Conservation (phyloP, 1,284 basidiomycete species). For the Ceratobasidium theobromae region DNA sequence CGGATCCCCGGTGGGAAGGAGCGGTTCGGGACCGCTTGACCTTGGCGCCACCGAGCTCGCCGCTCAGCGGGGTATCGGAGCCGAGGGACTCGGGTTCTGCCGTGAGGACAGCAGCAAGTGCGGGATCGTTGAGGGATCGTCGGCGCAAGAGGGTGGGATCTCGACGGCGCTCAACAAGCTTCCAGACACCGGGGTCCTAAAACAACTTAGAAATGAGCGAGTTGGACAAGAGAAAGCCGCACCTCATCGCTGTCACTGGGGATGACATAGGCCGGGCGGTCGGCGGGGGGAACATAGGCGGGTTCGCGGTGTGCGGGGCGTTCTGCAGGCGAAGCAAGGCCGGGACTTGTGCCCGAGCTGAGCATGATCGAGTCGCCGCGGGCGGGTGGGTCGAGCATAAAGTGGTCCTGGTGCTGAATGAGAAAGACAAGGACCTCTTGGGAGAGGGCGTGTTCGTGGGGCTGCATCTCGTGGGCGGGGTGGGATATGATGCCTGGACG, state of each 20-base stretch:
- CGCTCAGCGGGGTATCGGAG: background rate
- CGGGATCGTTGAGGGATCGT: conserved; percentile 4
- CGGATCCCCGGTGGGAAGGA: background rate
- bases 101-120: background rate
- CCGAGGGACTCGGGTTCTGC: conserved; percentile 20
- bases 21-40: conserved; percentile 8
- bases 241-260: conserved; percentile 34
- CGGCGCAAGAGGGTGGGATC: conserved; percentile 3
- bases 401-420: conserved; percentile 85
- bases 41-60: background rate
- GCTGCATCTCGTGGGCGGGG: conserved; percentile 78
- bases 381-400: conserved; percentile 76
- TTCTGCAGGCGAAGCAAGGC: conserved; percentile 2
- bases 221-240: too few relatives aligned
- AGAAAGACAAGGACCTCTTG: conserved; percentile 93
- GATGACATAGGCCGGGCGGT: conserved; percentile 27
- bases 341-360: background rate
- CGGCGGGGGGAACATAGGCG: too few relatives aligned
- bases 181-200: conserved; percentile 54
- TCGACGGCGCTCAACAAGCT: conserved; percentile 46
- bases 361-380: conserved; percentile 38
- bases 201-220: too few relatives aligned
- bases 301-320: too few relatives aligned
- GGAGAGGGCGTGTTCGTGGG: conserved; percentile 80
- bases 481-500: conserved; percentile 90